Evolutionary conservation across 2,329 filamentous ascomycete species (phyloP), one percentile per base, ranked within the genome.

Genomic region (Ophiocordyceps camponoti-saundersi): DNA sequence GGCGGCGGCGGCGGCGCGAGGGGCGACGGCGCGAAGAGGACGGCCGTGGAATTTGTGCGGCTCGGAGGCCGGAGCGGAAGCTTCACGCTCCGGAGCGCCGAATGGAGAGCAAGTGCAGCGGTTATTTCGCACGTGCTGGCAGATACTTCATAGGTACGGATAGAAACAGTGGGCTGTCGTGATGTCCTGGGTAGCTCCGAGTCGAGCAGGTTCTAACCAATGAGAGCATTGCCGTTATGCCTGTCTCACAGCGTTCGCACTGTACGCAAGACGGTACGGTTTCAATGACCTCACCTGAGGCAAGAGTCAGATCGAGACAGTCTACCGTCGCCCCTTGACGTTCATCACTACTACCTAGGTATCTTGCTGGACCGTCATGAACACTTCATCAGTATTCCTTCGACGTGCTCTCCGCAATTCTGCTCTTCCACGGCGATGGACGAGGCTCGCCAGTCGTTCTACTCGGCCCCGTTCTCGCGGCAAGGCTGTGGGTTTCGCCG

Each of bases 401-500:
- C 53, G 60, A 40, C 56, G 56, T 40, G 53, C 51, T 21, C 49
- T 49, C 46, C 54, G 52, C 39, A 55, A 48, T n/a, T 47, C 53
- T 40, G 47, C 53, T 45, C 47, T 49, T 43, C 53, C 51, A 18
- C 57, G 55, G 21, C 61, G 61, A 54, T 61, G 59, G 57, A 47
- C 49, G 49, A 59, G 61, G 18, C 46, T 58, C 44, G 50, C 53
- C 47, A 62, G 57, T 49, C 52, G 51, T 41, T 43, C 47, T 3
- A 41, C 51, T 15, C 51, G 16, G 29, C 53, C 51, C 36, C 48
- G 53, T 6, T 49, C 57, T 11, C 57, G 57, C 11, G 57, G 57
- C 15, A 61, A 57, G 48, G 46, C 61, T 6, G 42, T 66, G 48
- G 52, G 56, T 43, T 53, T 62, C 16, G 53, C 55, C 0, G 55